Conservation (phyloP, 768 basidiomycete genomes). For the Hypholoma fasciculare region DNA sequence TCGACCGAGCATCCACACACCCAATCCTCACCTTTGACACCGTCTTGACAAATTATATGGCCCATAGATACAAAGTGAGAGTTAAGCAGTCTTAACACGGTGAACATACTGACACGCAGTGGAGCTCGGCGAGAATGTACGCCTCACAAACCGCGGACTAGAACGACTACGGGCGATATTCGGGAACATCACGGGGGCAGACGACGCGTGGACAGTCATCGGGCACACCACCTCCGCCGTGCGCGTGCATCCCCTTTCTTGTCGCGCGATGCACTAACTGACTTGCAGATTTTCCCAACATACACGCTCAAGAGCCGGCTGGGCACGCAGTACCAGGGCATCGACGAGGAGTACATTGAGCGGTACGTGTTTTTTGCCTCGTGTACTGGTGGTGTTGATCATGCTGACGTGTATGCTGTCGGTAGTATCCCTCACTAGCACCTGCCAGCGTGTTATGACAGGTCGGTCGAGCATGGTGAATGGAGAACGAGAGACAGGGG, state of each 20-base stretch:
- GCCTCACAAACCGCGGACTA: constrained; percentile 16
- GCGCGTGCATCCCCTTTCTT: not conserved
- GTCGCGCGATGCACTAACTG: not conserved
- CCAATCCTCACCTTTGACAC: not conserved
- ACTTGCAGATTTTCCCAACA: constrained; percentile 13
- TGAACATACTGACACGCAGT: not conserved
- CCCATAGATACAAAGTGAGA: constrained; percentile 9
- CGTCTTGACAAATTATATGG: not conserved
- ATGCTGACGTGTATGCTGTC: not conserved
- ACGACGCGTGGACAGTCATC: constrained; percentile 16
- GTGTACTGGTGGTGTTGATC: not conserved
- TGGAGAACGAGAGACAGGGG: no score
- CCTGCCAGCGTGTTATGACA: not conserved
- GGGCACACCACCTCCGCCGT: constrained; percentile 16
- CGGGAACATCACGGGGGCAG: constrained; percentile 15
- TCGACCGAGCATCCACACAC: not conserved
- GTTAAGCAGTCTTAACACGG: not conserved
- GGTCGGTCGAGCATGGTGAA: no score
- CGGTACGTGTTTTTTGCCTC: constrained; percentile 4
- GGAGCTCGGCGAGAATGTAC: constrained; percentile 12
- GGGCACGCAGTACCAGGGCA: constrained; percentile 19
- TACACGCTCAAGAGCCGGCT: constrained; percentile 18
- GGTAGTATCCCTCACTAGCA: not conserved
- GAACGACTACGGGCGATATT: constrained; percentile 17
- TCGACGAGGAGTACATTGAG: constrained; percentile 18